Percentiles rank a stretch among this genome's conserved stretches.
Evolutionary conservation across 116 monocot genomes (phyloP).

Genomic region (Cymodocea nodosa): DNA sequence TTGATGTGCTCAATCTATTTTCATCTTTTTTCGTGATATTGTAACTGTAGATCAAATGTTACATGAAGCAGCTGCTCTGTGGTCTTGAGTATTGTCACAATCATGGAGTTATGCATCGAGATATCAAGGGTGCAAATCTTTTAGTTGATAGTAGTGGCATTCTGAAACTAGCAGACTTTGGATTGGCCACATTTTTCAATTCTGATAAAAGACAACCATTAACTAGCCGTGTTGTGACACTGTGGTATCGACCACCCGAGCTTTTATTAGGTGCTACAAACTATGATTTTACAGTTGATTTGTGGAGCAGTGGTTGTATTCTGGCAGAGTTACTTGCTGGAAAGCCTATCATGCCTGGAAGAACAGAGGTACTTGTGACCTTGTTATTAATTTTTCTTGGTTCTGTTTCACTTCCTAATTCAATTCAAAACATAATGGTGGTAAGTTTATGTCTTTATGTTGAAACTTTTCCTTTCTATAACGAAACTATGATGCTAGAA

Average conservation of each 20-base stretch:
- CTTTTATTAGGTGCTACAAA: slow-evolving; percentile 79
- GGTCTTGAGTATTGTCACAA: slow-evolving; percentile 83
- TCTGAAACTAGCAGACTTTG: slow-evolving; percentile 81
- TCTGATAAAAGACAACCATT: slow-evolving; percentile 40
- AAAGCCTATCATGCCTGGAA: slow-evolving; percentile 91
- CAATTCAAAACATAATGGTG: too few relatives aligned
- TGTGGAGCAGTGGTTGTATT: slow-evolving; percentile 93
- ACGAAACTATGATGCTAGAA: too few relatives aligned
- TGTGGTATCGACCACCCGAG: slow-evolving; percentile 95
- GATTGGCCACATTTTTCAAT: slow-evolving; percentile 69
- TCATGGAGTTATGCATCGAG: slow-evolving; percentile 69
- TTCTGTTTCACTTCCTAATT: not conserved
- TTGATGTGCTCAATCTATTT: not conserved
- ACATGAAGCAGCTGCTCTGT: slow-evolving; percentile 72
- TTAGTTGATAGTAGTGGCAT: slow-evolving; percentile 58
- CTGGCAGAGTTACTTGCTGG: slow-evolving; percentile 78
- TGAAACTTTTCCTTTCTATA: too few relatives aligned
- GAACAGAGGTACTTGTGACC: slow-evolving; percentile 54
- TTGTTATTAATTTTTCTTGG: not conserved
- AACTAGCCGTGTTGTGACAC: slow-evolving; percentile 87
- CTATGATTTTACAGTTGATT: slow-evolving; percentile 66
- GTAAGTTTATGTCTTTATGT: too few relatives aligned
- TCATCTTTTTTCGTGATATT: not conserved
- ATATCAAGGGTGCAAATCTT: slow-evolving; percentile 95
- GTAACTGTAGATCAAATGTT: slow-evolving; percentile 54